phyloP scores from a whole-genome alignment of 306 rosid species.

The Hylodesmum podocarpum region DNA sequence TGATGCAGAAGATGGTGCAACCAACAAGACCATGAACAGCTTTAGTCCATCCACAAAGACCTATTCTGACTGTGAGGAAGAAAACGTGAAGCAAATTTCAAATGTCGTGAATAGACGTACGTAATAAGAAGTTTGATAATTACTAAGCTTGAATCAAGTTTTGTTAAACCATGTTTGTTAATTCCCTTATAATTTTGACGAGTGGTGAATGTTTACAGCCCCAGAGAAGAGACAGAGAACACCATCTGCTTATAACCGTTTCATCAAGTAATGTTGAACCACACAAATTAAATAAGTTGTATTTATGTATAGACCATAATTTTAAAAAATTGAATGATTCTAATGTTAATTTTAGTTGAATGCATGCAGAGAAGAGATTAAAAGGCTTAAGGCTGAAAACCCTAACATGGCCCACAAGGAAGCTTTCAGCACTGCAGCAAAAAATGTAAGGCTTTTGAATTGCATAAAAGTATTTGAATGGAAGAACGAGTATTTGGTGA shows the following conservation, averaged over 20 bases:
- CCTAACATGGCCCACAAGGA: not conserved
- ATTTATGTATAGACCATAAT: not conserved
- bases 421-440: not conserved
- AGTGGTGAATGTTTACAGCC: not conserved
- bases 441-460: not conserved
- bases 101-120: not conserved
- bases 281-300: not conserved
- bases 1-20: not conserved
- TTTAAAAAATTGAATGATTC: not conserved
- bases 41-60: not conserved
- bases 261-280: not conserved
- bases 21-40: not conserved
- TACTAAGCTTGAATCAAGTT: not conserved
- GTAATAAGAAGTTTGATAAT: not conserved
- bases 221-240: not conserved
- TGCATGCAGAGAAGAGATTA: constrained; percentile 8
- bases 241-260: not conserved
- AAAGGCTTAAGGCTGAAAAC: not conserved
- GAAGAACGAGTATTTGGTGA: not conserved
- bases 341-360: not conserved
- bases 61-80: not conserved
- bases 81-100: not conserved
- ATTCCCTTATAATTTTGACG: not conserved
- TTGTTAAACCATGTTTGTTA: not conserved
- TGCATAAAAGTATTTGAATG: not conserved